These are phyloP conservation scores for Begonia fuchsioides DNA, from an alignment of 306 rosid species.

Conservation along the genomic window DNA sequence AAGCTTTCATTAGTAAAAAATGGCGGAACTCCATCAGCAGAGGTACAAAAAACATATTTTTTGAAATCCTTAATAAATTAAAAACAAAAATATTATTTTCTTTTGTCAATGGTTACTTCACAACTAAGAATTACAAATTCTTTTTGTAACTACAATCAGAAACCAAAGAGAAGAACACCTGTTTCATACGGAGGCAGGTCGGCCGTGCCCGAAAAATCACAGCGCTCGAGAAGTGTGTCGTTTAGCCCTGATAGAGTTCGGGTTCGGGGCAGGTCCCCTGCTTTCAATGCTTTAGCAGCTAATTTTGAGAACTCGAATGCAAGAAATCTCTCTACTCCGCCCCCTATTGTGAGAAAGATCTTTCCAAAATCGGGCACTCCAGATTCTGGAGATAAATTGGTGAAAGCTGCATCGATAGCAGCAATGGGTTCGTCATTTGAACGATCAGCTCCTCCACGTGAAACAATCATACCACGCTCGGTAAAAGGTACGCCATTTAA, in stretches of 20 bases:
- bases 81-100: too few relatives aligned
- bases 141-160: conserved; percentile 25
- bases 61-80: too few relatives aligned
- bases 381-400: conserved; percentile 28
- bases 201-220: conserved; percentile 64
- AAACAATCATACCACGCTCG: conserved; percentile 58
- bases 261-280: conserved; percentile 96
- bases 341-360: conserved; percentile 68
- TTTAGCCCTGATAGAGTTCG: conserved; percentile 87
- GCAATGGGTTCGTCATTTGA: conserved; percentile 57
- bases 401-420: conserved; percentile 58
- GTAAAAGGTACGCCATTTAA: conserved; percentile 33
- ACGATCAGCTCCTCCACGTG: conserved; percentile 40
- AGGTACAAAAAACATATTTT: conserved; percentile 31
- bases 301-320: conserved; percentile 53
- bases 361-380: conserved; percentile 65
- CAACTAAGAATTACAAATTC: background rate
- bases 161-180: conserved; percentile 69
- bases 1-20: conserved; percentile 62
- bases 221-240: conserved; percentile 92
- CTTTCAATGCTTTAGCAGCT: conserved; percentile 90
- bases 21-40: conserved; percentile 45
- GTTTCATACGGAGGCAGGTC: conserved; percentile 80
- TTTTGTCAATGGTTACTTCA: conserved; percentile 1
- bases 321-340: conserved; percentile 95